These are phyloP conservation scores for Monosporozyma yasuniensis DNA, from an alignment of 805 yeast species.

Conservation along the genomic window DNA sequence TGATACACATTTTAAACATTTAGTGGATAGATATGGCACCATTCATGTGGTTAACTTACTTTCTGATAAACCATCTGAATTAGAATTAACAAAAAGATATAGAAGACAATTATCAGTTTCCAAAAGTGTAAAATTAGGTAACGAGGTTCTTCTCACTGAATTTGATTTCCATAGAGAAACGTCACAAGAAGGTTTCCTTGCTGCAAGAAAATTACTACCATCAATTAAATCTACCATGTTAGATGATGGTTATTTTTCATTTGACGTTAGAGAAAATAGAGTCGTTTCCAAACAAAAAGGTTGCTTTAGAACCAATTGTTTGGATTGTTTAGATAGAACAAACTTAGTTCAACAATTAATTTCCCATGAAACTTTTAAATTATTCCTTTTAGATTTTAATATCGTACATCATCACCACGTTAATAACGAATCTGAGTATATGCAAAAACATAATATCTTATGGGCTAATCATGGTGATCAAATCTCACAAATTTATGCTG, in stretches of 20 bases:
- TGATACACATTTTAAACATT: constrained; percentile 63
- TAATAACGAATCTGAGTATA: constrained; percentile 45
- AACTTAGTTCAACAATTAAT: constrained; percentile 80
- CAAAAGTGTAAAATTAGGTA: constrained; percentile 20
- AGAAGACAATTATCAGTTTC: constrained; percentile 45
- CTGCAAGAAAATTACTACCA: constrained; percentile 64
- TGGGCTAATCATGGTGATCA: constrained; percentile 99
- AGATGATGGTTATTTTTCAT: constrained; percentile 75
- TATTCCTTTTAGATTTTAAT: constrained; percentile 37
- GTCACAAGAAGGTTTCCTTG: constrained; percentile 75
- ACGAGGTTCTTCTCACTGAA: constrained; percentile 51
- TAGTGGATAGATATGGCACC: constrained; percentile 70
- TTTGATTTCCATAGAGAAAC: constrained; percentile 95
- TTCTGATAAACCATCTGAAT: constrained; percentile 70
- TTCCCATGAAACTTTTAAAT: constrained; percentile 57
- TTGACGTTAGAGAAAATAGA: constrained; percentile 47
- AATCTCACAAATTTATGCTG: constrained; percentile 89
- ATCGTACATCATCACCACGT: constrained; percentile 17
- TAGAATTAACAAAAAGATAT: constrained; percentile 59
- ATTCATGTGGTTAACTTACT: constrained; percentile 79
- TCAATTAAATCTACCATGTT: constrained; percentile 54
- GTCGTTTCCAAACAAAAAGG: constrained; percentile 75
- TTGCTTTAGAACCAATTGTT: constrained; percentile 82
- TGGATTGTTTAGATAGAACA: constrained; percentile 91
- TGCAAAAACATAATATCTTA: constrained; percentile 63